Evolutionary conservation across 768 basidiomycete genomes (phyloP), one percentile per base, ranked within the genome.

Genomic region (Hygrophoropsis aurantiaca): DNA sequence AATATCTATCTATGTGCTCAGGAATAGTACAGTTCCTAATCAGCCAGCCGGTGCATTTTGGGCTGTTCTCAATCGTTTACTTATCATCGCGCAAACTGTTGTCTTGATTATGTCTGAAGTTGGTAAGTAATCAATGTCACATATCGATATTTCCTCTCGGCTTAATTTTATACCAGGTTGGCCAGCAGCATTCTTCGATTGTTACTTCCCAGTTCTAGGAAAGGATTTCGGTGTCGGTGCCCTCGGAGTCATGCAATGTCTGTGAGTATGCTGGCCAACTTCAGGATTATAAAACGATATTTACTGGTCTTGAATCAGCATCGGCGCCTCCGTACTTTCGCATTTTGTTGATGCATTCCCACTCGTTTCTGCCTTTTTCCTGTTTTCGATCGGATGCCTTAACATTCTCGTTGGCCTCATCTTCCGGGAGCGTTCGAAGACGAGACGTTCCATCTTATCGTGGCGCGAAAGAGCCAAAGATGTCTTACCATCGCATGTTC

Each of bases 121-220:
- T 15, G 61, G 80, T 82, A 45, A 54, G 80, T 69, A 26, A 27
- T 52, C 25, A 8, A 27, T 13, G 11, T 1, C 23, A 0, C 19
- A 4, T 19, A 0, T 26, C 32, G 25, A 13, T 1, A 13, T 36
- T 47, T 26, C n/a, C 19, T 8, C 0, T 18, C n/a, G 44, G 30
- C 26, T 0, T 34, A n/a, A n/a, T 33, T 11, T 24, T 5, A 38
- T 21, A 38, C 36, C 13, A 58, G 80, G 84, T 57, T 87, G 90
- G 84, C 91, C 91, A 9, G 68, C 74, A 38, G 58, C 68, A 11
- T 87, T 92, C 74, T 94, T 95, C 67, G 81, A 87, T 55, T 80
- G 80, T n/a, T 94, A 81, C 72, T 87, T 95, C 71, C 94, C 94
- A 24, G 85, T 95, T 37, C 81, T 97, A n/a, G 93, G 94, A 15